These are phyloP conservation scores for Populus alba DNA, from an alignment of 345 rosid species.

Conservation along the genomic window DNA sequence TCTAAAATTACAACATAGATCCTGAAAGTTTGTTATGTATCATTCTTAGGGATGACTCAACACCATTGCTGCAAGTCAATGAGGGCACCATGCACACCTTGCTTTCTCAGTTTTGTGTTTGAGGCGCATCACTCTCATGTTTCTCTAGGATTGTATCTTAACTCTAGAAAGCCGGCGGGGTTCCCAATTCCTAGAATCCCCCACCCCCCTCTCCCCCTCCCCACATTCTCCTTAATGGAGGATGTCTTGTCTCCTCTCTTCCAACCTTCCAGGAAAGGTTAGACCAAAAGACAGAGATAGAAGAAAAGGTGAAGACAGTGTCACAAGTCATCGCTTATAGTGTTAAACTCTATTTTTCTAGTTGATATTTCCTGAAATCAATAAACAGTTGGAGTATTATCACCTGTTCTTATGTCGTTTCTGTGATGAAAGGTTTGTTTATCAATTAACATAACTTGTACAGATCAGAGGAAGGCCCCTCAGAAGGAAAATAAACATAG, in stretches of 20 bases:
- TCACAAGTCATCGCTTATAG: too few relatives aligned
- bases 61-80: background rate
- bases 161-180: too few relatives aligned
- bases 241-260: too few relatives aligned
- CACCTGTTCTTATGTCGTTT: background rate
- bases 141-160: too few relatives aligned
- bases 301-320: too few relatives aligned
- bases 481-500: constrained; percentile 65
- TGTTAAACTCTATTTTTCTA: background rate
- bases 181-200: too few relatives aligned
- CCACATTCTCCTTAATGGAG: too few relatives aligned
- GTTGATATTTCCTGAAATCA: background rate
- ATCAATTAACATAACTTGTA: constrained; percentile 5
- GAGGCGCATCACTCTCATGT: too few relatives aligned
- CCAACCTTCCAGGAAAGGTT: too few relatives aligned
- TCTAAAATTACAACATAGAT: background rate
- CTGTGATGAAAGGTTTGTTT: background rate
- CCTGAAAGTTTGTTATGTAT: background rate
- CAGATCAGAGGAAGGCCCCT: constrained; percentile 69
- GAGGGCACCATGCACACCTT: background rate
- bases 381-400: background rate
- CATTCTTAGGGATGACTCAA: background rate
- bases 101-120: background rate
- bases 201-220: too few relatives aligned
- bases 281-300: too few relatives aligned